phyloP scores from a whole-genome alignment of 768 basidiomycete species.

The Russula griseocarnosa region DNA sequence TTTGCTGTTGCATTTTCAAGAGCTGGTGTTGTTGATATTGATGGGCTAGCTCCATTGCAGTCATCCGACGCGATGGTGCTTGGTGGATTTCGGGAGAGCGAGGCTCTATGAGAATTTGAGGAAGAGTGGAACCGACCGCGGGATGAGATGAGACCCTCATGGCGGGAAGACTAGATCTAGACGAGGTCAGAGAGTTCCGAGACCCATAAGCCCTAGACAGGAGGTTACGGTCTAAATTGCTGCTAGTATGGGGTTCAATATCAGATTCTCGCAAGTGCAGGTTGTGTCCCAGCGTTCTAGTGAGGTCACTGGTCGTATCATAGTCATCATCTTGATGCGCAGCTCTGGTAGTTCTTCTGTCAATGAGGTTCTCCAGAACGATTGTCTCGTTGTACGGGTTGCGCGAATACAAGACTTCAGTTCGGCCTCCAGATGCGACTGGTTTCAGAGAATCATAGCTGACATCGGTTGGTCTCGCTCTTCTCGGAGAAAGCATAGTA shows the following conservation, averaged over 20 bases:
- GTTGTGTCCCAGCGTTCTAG: conserved; percentile 13
- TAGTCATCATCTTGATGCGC: conserved; percentile 7
- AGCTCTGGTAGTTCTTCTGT: conserved; percentile 7
- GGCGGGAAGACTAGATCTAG: conserved; percentile 15
- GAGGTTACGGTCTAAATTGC: conserved; percentile 9
- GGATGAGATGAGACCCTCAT: conserved; percentile 28
- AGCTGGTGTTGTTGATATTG: conserved; percentile 45
- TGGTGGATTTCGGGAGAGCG: conserved; percentile 30
- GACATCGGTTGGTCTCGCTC: background rate
- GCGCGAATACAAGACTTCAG: conserved; percentile 17
- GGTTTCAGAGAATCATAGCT: conserved; percentile 1
- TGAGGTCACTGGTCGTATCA: conserved; percentile 11
- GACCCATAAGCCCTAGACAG: conserved; percentile 14
- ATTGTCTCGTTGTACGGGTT: conserved; percentile 24
- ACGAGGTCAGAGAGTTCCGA: conserved; percentile 11
- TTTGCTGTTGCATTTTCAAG: conserved; percentile 35
- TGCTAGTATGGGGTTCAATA: background rate
- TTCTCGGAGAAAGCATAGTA: conserved; percentile 5
- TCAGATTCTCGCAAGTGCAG: conserved; percentile 24
- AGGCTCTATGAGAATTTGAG: conserved; percentile 28
- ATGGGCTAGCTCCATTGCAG: conserved; percentile 48
- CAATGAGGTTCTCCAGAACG: conserved; percentile 26
- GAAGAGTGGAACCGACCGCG: conserved; percentile 25
- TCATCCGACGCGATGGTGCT: conserved; percentile 35
- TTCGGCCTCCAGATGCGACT: background rate